Base-by-base conservation (phyloP, 495 filamentous ascomycete species). In the Daldinia loculata region DNA sequence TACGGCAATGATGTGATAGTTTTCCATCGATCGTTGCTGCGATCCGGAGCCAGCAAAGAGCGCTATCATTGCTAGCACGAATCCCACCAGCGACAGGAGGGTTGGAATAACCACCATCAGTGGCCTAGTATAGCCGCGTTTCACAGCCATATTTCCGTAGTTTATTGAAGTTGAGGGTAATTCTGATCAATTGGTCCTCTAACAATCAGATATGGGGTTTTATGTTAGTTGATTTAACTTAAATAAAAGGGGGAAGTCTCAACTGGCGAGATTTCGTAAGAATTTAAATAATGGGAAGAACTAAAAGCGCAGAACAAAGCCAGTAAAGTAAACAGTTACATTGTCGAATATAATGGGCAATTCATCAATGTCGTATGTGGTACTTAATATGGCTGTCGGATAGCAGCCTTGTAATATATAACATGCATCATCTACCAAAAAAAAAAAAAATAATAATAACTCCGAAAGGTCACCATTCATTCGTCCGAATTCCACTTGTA, bases 1-100 rank as follows among this genome's bases (percentile, higher is more conserved):
- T 83, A 92, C 91, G 12, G 87, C 89, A 32, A 94, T 72, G 55
- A 94, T 79, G 51, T 91, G 83, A 45, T 89, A 90, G 14, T 85
- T 78, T 61, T 90, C 84, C 72, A 94, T 9, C 7, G 70, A 66
- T 29, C 67, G 50, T 22, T 76, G 68, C 26, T 84, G 73, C 88
- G 84, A 51, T 81, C 83, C 61, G 78, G 84, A 69, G 34, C 92
- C 92, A 3, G 92, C 89, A 68, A 94, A 89, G 63, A 95, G 84
- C 38, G 88, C 90, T 41, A 93, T 79, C 68, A 93, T 80, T 14
- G 84, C 84, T 38, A 95, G 81, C 50, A 94, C 84, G 72, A 94
- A 89, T 41, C 88, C 87, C 17, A 82, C 85, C 29, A 90, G 83
- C 14, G 84, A 84, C 60, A 83, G 74, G 24, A 84, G 56, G 3